Percentiles rank a stretch among this genome's conserved stretches.
Evolutionary conservation across 2,329 filamentous ascomycete species (phyloP).

Genomic region (Fusarium torreyae): DNA sequence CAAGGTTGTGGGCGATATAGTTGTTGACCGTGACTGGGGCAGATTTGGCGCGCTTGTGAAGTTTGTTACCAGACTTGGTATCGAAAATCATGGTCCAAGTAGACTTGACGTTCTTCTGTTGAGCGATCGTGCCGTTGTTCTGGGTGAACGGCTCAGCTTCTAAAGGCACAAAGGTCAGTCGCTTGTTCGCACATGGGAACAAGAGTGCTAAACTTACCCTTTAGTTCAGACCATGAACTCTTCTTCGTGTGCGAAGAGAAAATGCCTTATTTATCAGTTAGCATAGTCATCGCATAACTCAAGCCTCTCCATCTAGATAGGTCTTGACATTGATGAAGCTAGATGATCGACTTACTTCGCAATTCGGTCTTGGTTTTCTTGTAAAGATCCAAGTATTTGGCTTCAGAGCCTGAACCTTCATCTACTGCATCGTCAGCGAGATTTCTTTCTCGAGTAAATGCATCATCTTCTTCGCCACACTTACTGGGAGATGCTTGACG

Average conservation of each 20-base stretch:
- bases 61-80: conserved; percentile 31
- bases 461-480: neutral
- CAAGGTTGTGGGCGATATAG: conserved; percentile 5
- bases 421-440: conserved; percentile 8
- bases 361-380: conserved; percentile 26
- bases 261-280: conserved; percentile 13
- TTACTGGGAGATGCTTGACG: conserved; percentile 1
- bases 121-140: neutral
- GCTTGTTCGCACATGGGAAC: conserved; percentile 2
- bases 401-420: neutral
- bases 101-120: conserved; percentile 3
- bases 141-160: neutral
- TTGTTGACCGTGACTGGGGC: conserved; percentile 3
- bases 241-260: neutral
- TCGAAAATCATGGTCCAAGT: conserved; percentile 25
- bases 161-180: conserved; percentile 11
- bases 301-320: neutral
- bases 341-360: conserved; percentile 15
- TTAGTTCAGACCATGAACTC: neutral
- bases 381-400: conserved; percentile 15
- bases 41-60: conserved; percentile 33
- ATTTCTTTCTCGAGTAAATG: neutral
- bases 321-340: neutral
- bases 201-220: conserved; percentile 19
- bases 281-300: neutral